Evolutionary conservation across 371 early-diverging fungal genomes (phyloP).

Genomic region (Mitosporidium daphniae): DNA sequence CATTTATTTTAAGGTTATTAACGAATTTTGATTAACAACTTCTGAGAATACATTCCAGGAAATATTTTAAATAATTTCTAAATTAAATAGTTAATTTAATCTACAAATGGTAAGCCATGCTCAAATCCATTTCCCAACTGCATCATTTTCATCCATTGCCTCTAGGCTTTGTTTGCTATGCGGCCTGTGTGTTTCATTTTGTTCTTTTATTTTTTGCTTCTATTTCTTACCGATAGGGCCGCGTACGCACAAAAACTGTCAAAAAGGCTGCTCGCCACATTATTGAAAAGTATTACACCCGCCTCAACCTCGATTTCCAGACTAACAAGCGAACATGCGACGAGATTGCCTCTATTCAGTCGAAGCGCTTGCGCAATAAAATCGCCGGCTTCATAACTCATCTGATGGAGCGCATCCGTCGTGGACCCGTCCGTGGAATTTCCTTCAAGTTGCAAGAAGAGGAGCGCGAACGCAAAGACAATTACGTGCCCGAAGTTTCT

Average conservation of each 20-base stretch:
- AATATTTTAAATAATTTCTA: no score
- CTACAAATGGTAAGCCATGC: no score
- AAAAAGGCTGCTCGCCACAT: constrained; percentile 97
- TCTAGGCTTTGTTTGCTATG: no score
- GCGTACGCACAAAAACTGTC: constrained; percentile 66
- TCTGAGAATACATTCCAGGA: no score
- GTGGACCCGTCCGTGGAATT: constrained; percentile 94
- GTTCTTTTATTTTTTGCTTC: no score
- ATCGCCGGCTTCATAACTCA: constrained; percentile 99
- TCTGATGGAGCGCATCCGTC: constrained; percentile 96
- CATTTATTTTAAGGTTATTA: no score
- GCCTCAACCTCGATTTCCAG: constrained; percentile 95
- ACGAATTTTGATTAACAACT: no score
- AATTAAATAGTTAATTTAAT: no score
- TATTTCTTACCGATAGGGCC: constrained; percentile 4
- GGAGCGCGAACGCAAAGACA: constrained; percentile 98
- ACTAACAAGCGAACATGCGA: constrained; percentile 94
- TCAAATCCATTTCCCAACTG: no score
- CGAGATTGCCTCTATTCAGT: constrained; percentile 86
- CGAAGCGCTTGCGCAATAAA: constrained; percentile 98
- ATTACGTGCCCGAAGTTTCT: constrained; percentile 94
- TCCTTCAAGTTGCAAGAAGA: constrained; percentile 99
- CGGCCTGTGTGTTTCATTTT: no score
- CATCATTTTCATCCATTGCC: no score
- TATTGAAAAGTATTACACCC: constrained; percentile 98